Evolutionary conservation across 352 stramenopile genomes (phyloP).

Genomic region (Phytophthora litchii): DNA sequence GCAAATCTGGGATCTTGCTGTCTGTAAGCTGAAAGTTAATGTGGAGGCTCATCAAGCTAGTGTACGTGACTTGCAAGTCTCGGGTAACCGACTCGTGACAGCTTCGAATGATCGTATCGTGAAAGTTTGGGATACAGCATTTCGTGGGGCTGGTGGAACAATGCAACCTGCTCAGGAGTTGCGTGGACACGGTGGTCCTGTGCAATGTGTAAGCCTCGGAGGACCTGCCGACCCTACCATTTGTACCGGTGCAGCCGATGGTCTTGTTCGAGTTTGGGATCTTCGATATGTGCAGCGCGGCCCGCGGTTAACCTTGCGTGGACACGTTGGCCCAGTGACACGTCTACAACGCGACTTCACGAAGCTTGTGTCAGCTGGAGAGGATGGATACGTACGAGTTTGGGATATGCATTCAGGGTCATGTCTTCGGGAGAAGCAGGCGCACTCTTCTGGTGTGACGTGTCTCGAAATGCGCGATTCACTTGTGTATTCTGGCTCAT

Average conservation of each 20-base stretch:
- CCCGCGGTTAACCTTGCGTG: conserved; percentile 58
- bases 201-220: conserved; percentile 72
- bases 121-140: conserved; percentile 82
- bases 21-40: conserved; percentile 58
- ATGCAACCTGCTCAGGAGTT: conserved; percentile 61
- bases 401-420: conserved; percentile 85
- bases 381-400: conserved; percentile 73
- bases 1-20: conserved; percentile 75
- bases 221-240: conserved; percentile 79
- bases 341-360: conserved; percentile 83
- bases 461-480: conserved; percentile 65
- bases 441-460: conserved; percentile 70
- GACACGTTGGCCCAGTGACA: conserved; percentile 60
- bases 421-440: conserved; percentile 59
- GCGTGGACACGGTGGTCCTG: conserved; percentile 64
- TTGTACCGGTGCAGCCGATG: conserved; percentile 75
- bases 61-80: conserved; percentile 74
- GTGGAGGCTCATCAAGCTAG: conserved; percentile 60
- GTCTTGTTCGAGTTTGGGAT: conserved; percentile 83
- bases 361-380: conserved; percentile 75
- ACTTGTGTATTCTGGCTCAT: conserved; percentile 73
- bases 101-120: conserved; percentile 74
- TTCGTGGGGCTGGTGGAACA: conserved; percentile 43
- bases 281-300: conserved; percentile 76
- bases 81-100: conserved; percentile 72